Evolutionary conservation across 1,139 yeast species (phyloP).

Genomic region (Saccharomyces pastorianus): DNA sequence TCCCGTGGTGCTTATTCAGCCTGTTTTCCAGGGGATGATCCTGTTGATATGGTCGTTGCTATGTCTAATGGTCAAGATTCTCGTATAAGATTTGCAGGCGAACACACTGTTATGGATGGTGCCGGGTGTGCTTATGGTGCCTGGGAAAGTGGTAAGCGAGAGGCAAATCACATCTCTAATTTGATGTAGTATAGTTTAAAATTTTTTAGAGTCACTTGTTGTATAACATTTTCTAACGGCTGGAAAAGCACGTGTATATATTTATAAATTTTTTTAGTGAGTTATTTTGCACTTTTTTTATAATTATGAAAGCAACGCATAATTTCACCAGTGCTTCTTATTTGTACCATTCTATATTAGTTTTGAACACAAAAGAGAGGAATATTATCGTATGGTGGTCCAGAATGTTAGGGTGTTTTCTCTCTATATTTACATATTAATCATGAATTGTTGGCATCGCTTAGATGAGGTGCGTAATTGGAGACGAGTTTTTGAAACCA

Average conservation of each 20-base stretch:
- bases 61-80: slow-evolving; percentile 49
- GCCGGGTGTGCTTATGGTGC: slow-evolving; percentile 84
- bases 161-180: slow-evolving; percentile 39
- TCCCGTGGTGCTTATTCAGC: slow-evolving; percentile 73
- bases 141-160: slow-evolving; percentile 62
- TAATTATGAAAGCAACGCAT: neutral
- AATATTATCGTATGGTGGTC: neutral
- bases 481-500: slow-evolving; percentile 2
- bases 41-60: slow-evolving; percentile 47
- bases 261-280: neutral
- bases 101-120: slow-evolving; percentile 68
- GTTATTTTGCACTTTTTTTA: neutral
- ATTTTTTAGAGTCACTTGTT: neutral
- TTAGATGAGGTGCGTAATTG: slow-evolving; percentile 9
- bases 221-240: neutral
- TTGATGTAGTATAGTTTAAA: neutral
- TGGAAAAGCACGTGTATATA: neutral
- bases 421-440: neutral
- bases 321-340: neutral
- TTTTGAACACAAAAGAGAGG: neutral
- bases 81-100: slow-evolving; percentile 75
- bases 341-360: neutral
- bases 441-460: slow-evolving; percentile 5
- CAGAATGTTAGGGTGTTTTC: neutral
- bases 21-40: slow-evolving; percentile 58